Percentiles rank a stretch among this genome's conserved stretches.
These are phyloP conservation scores for Arabidopsis thaliana DNA, from an alignment of 345 rosid genomes.

Conservation along the genomic window DNA sequence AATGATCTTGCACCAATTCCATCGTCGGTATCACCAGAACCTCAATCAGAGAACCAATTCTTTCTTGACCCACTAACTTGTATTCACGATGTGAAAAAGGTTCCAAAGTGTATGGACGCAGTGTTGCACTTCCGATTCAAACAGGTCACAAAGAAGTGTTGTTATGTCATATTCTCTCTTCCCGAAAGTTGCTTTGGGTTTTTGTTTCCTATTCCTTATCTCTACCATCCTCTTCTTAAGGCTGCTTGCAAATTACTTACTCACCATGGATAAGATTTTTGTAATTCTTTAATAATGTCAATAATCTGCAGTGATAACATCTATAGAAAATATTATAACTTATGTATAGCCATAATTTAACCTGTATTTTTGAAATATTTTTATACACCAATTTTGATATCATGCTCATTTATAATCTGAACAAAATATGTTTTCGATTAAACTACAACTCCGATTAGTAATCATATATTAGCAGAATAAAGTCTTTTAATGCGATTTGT, in stretches of 20 bases:
- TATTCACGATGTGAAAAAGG: background rate
- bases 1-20: slow-evolving; percentile 4
- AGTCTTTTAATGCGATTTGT: too few relatives aligned
- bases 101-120: background rate
- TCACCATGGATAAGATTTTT: background rate
- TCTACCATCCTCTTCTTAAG: background rate
- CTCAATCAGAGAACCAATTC: background rate
- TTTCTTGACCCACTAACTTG: background rate
- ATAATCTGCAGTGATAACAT: background rate
- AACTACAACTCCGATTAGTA: too few relatives aligned
- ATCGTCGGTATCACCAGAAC: background rate
- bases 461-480: too few relatives aligned
- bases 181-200: background rate
- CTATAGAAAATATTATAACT: background rate
- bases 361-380: too few relatives aligned
- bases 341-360: background rate
- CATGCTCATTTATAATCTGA: too few relatives aligned
- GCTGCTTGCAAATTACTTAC: background rate
- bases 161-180: background rate
- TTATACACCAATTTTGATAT: too few relatives aligned
- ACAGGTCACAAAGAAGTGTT: background rate
- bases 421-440: too few relatives aligned
- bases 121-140: background rate
- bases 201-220: slow-evolving; percentile 3
- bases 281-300: background rate